Evolutionary conservation across 129 eudicot genomes (phyloP), one percentile per base, ranked within the genome.

Genomic region (Chrysanthemum seticuspe): DNA sequence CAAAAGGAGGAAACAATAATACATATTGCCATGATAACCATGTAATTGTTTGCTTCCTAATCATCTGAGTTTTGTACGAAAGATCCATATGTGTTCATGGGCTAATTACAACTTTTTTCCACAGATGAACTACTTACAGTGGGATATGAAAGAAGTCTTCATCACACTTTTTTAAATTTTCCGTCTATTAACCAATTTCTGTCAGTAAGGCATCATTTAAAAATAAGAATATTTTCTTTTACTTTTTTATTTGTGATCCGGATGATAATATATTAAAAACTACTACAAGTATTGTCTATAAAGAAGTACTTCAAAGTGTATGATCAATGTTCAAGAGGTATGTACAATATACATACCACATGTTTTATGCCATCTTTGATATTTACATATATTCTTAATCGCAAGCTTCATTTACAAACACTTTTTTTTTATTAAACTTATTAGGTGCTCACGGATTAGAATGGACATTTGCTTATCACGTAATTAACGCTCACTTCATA

Each of bases 1-100:
- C 98, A 10, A 93, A 90, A 84, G 98, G 98, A 51, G 98, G 97
- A 76, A 93, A 93, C 92, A 93, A 93, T 87, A 93, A 93, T 72
- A 85, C 97, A 67, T 93, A 93, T 84, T 86, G 98, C 87, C 97
- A 86, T 74, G 98, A 93, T 83, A 93, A 93, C 81, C 80, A 85
- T 73, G 98, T 93, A 78, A 74, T 29, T 2, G 14, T 53, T 77
- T 65, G 58, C 65, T 78, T 73, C 53, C 16, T 49, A 10, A 13
- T 68, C 36, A 54, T 44, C 29, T 75, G 1, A 50, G 25, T 64
- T 59, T 63, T 49, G 5, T 65, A 56, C 21, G 2, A 47, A 19
- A 21, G 40, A 36, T 15, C 19, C 16, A 48, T 71, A 12, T 49
- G 31, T n/a, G 49, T 66, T 59, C 54, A 44, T 56, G 57, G 21